Base-by-base conservation (phyloP, 2,329 filamentous ascomycete genomes). In the Incumbomyces lentus region DNA sequence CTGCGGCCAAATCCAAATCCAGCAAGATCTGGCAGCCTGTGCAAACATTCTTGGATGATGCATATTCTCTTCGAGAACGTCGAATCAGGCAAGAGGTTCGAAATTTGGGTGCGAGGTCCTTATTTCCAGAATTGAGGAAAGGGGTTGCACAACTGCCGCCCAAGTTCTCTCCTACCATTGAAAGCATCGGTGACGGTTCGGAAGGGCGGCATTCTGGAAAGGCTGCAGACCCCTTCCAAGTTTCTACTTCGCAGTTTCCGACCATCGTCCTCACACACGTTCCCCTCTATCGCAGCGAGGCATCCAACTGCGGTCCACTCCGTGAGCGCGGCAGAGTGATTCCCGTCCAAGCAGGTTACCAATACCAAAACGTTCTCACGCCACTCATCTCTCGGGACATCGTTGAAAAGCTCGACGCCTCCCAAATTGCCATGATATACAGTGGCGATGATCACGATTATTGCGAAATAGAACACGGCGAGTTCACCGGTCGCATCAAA, bases 401-500 rank as follows among this genome's bases (percentile, higher is more conserved):
- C 32, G 70, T 95, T 35, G 75, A 82, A 49, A 85, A 81, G 52
- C 73, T 95, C 30, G 88, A 87, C 1, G 49, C 54, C 6, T 45
- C 52, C 18, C 86, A 92, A 51, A 78, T 96, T 11, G 74, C 79
- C 2, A 84, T 92, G 54, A 84, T 89, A 36, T 98, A 96, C 61
- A 95, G 88, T 0, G 92, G 92, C 10, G 92, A 98, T 58, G 92
- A 98, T 60, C 92, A 98, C 68, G 92, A 98, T 68, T 95, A 96
- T 68, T 98, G 92, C 67, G 89, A 95, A 59, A 69, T 96, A 6
- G 74, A 81, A 0, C 92, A 98, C 64, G 78, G 80, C 2, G 73
- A 78, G 14, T 78, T 81, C 49, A 80, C 80, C 52, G 74, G 73
- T 30, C 68, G 71, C 0, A 74, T 72, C 4, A 76, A 73, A 19